phyloP scores from a whole-genome alignment of 2,329 filamentous ascomycete species.

The Ilyonectria mors-panacis region DNA sequence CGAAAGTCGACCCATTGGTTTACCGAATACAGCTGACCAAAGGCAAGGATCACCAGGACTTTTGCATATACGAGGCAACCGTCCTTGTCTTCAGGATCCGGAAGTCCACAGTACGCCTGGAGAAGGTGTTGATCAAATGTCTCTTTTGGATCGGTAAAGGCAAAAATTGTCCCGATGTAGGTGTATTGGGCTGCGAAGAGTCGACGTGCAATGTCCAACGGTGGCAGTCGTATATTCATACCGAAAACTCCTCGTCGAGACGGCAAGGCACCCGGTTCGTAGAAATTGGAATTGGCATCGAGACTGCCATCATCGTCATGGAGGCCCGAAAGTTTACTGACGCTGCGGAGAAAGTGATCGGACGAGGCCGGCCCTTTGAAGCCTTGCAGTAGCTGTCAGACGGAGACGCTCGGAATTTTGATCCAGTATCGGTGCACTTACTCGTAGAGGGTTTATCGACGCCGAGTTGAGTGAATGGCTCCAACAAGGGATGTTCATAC shows the following conservation, averaged over 20 bases:
- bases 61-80: conserved; percentile 67
- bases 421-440: conserved; percentile 11
- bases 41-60: conserved; percentile 66
- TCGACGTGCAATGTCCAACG: conserved; percentile 19
- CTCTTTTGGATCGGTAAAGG: conserved; percentile 58
- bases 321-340: conserved; percentile 54
- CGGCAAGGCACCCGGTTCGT: conserved; percentile 53
- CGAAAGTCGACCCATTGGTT: conserved; percentile 69
- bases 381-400: conserved; percentile 26
- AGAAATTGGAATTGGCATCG: conserved; percentile 52
- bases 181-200: conserved; percentile 61
- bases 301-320: conserved; percentile 51
- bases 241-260: conserved; percentile 48
- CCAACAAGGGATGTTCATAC: conserved; percentile 51
- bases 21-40: conserved; percentile 70
- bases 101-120: conserved; percentile 59
- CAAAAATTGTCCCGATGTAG: conserved; percentile 72
- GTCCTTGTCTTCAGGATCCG: conserved; percentile 60
- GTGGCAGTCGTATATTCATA: conserved; percentile 25
- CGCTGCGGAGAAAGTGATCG: conserved; percentile 56
- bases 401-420: background rate
- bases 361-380: conserved; percentile 57
- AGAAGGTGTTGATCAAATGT: conserved; percentile 62
- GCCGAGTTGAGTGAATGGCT: conserved; percentile 54
- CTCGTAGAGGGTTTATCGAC: conserved; percentile 51